Base-by-base conservation (phyloP, 148 eudicot genomes). In the Polygonum aviculare region DNA sequence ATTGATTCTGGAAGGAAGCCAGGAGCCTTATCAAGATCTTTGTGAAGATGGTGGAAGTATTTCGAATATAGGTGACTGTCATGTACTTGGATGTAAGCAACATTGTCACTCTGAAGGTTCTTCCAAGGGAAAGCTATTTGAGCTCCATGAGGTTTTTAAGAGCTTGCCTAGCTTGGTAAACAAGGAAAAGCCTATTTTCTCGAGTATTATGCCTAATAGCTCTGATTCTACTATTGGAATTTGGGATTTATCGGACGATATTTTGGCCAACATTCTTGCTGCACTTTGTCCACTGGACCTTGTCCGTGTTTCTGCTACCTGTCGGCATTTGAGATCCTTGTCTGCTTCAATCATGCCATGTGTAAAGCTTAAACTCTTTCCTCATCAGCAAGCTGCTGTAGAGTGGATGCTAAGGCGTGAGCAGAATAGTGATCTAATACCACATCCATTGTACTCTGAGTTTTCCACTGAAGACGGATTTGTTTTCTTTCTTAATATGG, bases 381-480 rank as follows among this genome's bases (percentile, higher is more conserved):
- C 98, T 78, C 97, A 94, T 79, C 98, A 94, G 85, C 91, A 89
- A 82, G 96, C 97, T 54, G 97, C 98, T 73, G 91, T 94, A 81
- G 98, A 94, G 88, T 94, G 98, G 98, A 94, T 94, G 98, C 77
- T 92, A 79, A 88, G 86, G 81, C 98, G 98, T 81, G 98, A 94
- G 83, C 89, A 84, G 72, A 87, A 83, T 51, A 74, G 83, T 74
- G 76, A 84, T 79, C 72, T 74, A 31, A 73, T 90, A 72, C 80
- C 76, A 73, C 97, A 94, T 84, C 98, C 98, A 71, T 50, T 90
- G 78, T 92, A 87, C 83, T 73, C 83, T 81, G 81, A 76, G 39
- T 88, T 92, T 59, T 75, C 71, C 54, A 86, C 96, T 52, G 90
- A 86, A 75, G 98, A 94, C 82, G 92, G 91, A 21, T 84, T 87